A percentile compares a stretch with the other conserved stretches of the same genome.
phyloP scores from a whole-genome alignment of 257 asterid genomes.

The Ballota nigra region DNA sequence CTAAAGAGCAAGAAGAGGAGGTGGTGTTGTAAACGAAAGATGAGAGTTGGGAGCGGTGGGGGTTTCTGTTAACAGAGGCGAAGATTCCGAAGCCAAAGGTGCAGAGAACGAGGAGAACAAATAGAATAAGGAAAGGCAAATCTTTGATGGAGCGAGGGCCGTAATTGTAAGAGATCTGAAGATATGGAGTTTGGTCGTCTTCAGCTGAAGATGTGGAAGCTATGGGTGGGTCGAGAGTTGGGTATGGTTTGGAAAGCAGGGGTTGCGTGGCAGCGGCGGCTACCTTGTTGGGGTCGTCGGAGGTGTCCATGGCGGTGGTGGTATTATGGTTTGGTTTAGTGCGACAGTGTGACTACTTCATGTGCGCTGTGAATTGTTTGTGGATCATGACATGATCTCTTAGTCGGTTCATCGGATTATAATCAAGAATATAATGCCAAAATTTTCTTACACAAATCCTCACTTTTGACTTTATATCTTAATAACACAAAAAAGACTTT shows the following conservation, averaged over 20 bases:
- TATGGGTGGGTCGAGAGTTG: constrained; percentile 36
- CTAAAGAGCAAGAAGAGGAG: constrained; percentile 56
- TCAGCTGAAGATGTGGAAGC: constrained; percentile 50
- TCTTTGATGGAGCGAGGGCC: constrained; percentile 73
- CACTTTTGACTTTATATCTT: background rate
- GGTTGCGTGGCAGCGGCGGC: constrained; percentile 41
- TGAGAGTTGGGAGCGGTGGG: constrained; percentile 50
- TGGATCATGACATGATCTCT: constrained; percentile 27
- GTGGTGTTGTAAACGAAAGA: constrained; percentile 51
- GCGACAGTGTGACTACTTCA: constrained; percentile 30
- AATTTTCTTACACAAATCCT: background rate
- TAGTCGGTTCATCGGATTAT: background rate
- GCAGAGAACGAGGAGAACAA: constrained; percentile 51
- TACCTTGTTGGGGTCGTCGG: constrained; percentile 60
- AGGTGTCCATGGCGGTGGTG: constrained; percentile 41
- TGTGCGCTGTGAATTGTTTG: constrained; percentile 27
- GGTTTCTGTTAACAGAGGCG: constrained; percentile 69
- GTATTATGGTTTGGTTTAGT: constrained; percentile 11
- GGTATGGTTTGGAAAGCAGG: constrained; percentile 47
- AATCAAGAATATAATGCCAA: constrained; percentile 7
- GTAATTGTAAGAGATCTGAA: constrained; percentile 87
- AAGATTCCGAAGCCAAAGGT: constrained; percentile 82
- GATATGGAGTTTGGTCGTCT: constrained; percentile 63
- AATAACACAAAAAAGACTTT: no score
- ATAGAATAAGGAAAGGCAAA: constrained; percentile 64